A percentile compares a stretch with the other conserved stretches of the same genome.
These are phyloP conservation scores for Eucalyptus rudis DNA, from an alignment of 345 rosid species.

Conservation along the genomic window DNA sequence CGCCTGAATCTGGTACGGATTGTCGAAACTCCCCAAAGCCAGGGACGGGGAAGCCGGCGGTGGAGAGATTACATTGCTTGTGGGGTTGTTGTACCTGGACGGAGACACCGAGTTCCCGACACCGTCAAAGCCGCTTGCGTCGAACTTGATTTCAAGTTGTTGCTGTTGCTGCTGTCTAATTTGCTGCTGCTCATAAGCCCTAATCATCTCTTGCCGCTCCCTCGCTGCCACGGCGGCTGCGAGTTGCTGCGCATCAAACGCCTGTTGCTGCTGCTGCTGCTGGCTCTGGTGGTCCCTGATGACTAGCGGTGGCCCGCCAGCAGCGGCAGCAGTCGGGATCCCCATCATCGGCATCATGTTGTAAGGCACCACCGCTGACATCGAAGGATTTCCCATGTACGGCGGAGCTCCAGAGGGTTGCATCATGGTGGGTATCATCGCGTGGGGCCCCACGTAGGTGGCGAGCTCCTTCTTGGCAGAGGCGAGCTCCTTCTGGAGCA, in stretches of 20 bases:
- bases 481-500: conserved; percentile 52
- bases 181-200: conserved; percentile 37
- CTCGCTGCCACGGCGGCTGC: conserved; percentile 46
- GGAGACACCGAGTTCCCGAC: background rate
- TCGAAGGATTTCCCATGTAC: background rate
- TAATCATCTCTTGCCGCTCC: conserved; percentile 53
- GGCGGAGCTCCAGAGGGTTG: background rate
- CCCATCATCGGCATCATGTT: background rate
- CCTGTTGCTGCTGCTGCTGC: conserved; percentile 26
- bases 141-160: conserved; percentile 40
- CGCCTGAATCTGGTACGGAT: conserved; percentile 35
- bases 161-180: conserved; percentile 19
- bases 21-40: conserved; percentile 40
- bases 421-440: conserved; percentile 2
- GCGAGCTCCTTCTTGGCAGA: conserved; percentile 1
- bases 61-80: background rate
- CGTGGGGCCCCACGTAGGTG: background rate
- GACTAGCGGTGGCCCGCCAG: conserved; percentile 8
- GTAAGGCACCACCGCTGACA: background rate
- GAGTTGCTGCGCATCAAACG: conserved; percentile 48
- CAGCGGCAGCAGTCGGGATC: background rate
- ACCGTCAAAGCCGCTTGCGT: conserved; percentile 12
- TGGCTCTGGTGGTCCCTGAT: conserved; percentile 22
- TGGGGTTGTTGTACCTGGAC: background rate
- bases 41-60: conserved; percentile 34